Conservation (phyloP, 139 green algal genomes). For the Prasinococcaceae sp. region DNA sequence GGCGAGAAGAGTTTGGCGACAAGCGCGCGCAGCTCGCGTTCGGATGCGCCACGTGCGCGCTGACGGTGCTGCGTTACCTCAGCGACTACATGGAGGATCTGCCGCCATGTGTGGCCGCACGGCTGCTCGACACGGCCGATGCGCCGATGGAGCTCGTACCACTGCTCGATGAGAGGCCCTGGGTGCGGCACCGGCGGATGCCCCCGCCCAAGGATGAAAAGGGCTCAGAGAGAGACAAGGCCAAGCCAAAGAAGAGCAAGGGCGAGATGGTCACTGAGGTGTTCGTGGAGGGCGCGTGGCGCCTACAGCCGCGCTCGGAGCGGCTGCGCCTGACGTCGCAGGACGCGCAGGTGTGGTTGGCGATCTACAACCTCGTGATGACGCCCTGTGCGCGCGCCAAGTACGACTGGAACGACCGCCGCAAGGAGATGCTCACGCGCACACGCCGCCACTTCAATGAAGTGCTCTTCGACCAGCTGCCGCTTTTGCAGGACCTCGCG, state of each 20-base stretch:
- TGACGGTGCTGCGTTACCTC: conserved; percentile 65
- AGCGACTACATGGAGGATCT: conserved; percentile 44
- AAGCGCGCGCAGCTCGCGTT: conserved; percentile 47
- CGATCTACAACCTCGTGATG: conserved; percentile 64
- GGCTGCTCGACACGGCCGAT: conserved; percentile 53
- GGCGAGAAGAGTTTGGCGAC: conserved; percentile 44
- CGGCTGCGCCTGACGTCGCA: conserved; percentile 42
- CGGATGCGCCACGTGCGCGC: conserved; percentile 33
- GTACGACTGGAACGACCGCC: conserved; percentile 50
- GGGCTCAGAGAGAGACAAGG: background rate
- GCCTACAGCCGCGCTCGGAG: conserved; percentile 37
- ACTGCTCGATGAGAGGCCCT: conserved; percentile 60
- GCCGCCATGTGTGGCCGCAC: conserved; percentile 31
- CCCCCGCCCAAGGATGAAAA: background rate
- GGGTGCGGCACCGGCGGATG: conserved; percentile 31
- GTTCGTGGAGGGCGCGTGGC: conserved; percentile 40
- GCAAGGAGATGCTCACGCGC: conserved; percentile 33
- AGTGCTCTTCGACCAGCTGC: conserved; percentile 69
- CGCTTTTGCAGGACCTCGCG: conserved; percentile 53
- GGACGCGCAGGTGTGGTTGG: conserved; percentile 69
- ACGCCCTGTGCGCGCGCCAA: conserved; percentile 48
- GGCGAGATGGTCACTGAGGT: conserved; percentile 23
- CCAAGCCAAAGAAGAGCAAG: background rate
- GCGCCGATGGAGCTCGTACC: conserved; percentile 53
- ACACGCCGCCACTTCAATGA: conserved; percentile 57